Percentiles rank a stretch among this genome's conserved stretches.
Evolutionary conservation across 306 rosid genomes (phyloP).

Genomic region (Prinsepia uniflora): DNA sequence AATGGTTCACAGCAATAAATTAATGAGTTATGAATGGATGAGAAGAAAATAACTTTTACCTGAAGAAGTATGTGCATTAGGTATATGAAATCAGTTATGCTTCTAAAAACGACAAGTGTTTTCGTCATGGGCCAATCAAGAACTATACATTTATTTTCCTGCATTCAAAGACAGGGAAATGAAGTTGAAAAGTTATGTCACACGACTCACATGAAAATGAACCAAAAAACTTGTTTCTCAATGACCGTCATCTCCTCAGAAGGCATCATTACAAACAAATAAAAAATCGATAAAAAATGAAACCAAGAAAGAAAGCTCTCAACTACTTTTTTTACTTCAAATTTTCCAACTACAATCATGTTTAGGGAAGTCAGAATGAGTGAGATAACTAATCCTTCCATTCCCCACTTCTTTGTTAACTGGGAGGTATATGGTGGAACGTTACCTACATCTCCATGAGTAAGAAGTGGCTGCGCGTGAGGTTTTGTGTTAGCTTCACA

Average conservation of each 20-base stretch:
- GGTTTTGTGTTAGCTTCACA: not conserved
- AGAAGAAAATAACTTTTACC: slow-evolving; percentile 39
- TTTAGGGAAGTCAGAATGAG: too few relatives aligned
- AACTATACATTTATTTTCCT: slow-evolving; percentile 48
- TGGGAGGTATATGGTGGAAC: too few relatives aligned
- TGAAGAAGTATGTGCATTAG: slow-evolving; percentile 74
- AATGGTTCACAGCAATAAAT: not conserved
- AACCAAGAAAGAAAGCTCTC: not conserved
- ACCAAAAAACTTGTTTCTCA: not conserved
- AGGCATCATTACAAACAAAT: not conserved
- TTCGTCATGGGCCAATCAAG: slow-evolving; percentile 40
- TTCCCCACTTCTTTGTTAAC: too few relatives aligned
- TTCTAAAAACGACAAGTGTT: slow-evolving; percentile 55
- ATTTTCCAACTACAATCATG: too few relatives aligned
- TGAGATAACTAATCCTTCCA: too few relatives aligned
- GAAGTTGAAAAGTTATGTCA: not conserved
- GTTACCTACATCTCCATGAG: not conserved
- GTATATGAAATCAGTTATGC: slow-evolving; percentile 66
- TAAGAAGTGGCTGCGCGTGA: too few relatives aligned
- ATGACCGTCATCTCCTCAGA: not conserved
- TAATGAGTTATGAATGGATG: not conserved
- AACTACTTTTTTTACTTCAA: too few relatives aligned
- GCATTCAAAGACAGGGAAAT: slow-evolving; percentile 24
- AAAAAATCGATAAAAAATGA: not conserved
- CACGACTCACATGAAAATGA: not conserved